These are phyloP conservation scores for Mallotus nudiflorus DNA, from an alignment of 345 rosid species.

Conservation along the genomic window DNA sequence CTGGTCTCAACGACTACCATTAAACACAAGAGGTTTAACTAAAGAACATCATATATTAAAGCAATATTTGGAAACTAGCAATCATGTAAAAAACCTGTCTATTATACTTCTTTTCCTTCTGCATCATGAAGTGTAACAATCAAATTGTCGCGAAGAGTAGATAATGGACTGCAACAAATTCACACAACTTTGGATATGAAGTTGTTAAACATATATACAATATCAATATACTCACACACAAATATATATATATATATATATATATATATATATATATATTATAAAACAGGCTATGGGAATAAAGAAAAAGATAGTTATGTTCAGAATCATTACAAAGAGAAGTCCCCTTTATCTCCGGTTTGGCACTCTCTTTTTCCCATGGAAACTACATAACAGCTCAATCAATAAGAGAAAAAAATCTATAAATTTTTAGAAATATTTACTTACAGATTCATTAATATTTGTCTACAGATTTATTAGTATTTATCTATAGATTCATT, in stretches of 20 bases:
- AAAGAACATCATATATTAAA: neutral
- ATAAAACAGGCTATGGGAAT: neutral
- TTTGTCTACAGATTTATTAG: no score
- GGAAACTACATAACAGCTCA: conserved; percentile 56
- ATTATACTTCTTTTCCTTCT: conserved; percentile 57
- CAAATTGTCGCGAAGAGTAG: conserved; percentile 68
- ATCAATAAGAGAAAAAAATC: no score
- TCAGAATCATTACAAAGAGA: conserved; percentile 63
- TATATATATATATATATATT: no score
- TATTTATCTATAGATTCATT: no score
- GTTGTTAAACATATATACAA: conserved; percentile 3
- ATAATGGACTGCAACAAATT: conserved; percentile 64
- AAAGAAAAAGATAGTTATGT: neutral
- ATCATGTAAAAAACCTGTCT: conserved; percentile 41
- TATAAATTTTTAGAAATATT: no score
- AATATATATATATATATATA: no score
- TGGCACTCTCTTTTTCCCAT: conserved; percentile 74
- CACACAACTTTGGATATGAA: conserved; percentile 10
- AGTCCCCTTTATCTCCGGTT: conserved; percentile 61
- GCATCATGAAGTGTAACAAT: conserved; percentile 54
- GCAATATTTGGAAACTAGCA: neutral
- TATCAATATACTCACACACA: no score
- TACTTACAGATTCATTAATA: no score
- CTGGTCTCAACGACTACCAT: conserved; percentile 66
- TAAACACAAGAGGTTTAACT: conserved; percentile 20